Evolutionary conservation across 1,139 yeast species (phyloP).

Genomic region (Hansenula sp.): DNA sequence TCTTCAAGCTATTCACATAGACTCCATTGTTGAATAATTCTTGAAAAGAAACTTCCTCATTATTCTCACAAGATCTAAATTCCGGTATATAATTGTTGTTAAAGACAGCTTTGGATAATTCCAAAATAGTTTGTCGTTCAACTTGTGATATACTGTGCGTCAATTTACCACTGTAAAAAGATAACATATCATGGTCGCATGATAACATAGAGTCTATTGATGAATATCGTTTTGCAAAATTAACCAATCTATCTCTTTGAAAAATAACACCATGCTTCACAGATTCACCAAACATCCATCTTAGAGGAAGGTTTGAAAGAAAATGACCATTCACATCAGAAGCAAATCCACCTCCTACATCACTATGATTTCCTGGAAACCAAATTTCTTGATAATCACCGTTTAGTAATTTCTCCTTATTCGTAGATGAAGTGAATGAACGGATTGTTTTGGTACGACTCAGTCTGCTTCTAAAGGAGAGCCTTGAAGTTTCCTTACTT

Average conservation of each 20-base stretch:
- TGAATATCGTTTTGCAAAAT: slow-evolving; percentile 35
- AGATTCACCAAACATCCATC: slow-evolving; percentile 58
- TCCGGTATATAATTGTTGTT: slow-evolving; percentile 8
- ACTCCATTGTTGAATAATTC: slow-evolving; percentile 14
- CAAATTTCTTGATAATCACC: slow-evolving; percentile 31
- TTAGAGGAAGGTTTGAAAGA: slow-evolving; percentile 41
- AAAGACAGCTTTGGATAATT: slow-evolving; percentile 9
- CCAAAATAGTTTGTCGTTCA: slow-evolving; percentile 13
- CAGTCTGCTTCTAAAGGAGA: neutral
- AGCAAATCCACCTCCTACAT: slow-evolving; percentile 62
- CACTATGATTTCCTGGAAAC: slow-evolving; percentile 68
- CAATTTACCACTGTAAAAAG: slow-evolving; percentile 14
- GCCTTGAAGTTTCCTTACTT: slow-evolving; percentile 1
- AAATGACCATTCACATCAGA: slow-evolving; percentile 35
- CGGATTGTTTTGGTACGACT: neutral
- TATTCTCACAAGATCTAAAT: slow-evolving; percentile 17
- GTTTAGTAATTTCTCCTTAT: slow-evolving; percentile 13
- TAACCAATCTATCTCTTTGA: slow-evolving; percentile 33
- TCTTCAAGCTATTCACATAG: slow-evolving; percentile 11
- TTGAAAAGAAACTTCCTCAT: slow-evolving; percentile 5
- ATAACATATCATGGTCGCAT: slow-evolving; percentile 43
- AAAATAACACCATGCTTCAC: slow-evolving; percentile 44
- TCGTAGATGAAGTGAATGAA: slow-evolving; percentile 4
- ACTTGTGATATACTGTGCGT: slow-evolving; percentile 12
- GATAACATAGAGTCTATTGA: slow-evolving; percentile 37